These are phyloP conservation scores for Anisodus acutangulus DNA, from an alignment of 257 asterid species.

Conservation along the genomic window DNA sequence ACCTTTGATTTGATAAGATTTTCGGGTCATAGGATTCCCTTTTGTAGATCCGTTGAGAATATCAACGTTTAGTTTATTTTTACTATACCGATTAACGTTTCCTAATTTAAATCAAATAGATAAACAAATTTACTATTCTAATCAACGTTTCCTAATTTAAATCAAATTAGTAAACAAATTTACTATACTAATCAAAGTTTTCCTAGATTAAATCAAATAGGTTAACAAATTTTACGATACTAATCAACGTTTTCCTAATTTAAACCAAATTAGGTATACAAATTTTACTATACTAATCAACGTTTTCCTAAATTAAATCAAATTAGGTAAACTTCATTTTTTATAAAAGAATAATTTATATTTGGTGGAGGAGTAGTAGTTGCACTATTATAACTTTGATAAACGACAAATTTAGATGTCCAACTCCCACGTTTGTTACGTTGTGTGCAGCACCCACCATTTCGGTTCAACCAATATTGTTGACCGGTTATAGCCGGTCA, in stretches of 20 bases:
- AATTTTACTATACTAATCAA: not conserved
- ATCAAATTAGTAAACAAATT: too few species aligned
- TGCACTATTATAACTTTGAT: not conserved
- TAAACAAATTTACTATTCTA: too few species aligned
- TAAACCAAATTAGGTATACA: not conserved
- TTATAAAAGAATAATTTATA: not conserved
- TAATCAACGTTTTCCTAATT: not conserved
- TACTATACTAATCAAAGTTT: not conserved
- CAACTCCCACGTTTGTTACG: not conserved
- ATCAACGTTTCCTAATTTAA: too few species aligned
- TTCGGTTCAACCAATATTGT: slow-evolving; percentile 26
- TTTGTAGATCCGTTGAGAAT: too few species aligned
- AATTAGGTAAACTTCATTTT: slow-evolving; percentile 4
- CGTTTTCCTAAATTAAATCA: not conserved
- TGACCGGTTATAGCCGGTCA: slow-evolving; percentile 29
- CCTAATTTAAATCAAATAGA: too few species aligned
- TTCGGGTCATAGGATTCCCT: not conserved
- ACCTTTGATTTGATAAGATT: too few species aligned
- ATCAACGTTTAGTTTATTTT: not conserved
- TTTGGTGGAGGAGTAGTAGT: not conserved
- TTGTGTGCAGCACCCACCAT: not conserved
- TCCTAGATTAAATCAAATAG: not conserved
- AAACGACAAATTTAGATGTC: not conserved
- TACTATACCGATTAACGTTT: too few species aligned
- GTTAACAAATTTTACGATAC: not conserved